Evolutionary conservation across 2,329 filamentous ascomycete species (phyloP).

Genomic region (Pestalotiopsis sp.): DNA sequence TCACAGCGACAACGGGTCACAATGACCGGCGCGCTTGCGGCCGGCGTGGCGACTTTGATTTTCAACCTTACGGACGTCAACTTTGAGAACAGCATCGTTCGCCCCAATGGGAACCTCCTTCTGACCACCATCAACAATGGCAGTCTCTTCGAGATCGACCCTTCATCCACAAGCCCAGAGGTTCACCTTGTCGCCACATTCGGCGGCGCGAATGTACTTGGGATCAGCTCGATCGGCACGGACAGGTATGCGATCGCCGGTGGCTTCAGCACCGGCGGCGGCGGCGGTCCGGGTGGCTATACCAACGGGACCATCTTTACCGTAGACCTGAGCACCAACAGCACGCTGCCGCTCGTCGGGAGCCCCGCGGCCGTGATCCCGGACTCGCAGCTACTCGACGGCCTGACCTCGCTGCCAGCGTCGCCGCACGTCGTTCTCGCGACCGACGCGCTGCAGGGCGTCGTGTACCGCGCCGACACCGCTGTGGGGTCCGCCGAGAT

Average conservation of each 20-base stretch:
- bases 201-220: background rate
- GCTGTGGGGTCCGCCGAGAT: constrained; percentile 3
- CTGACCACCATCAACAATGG: constrained; percentile 4
- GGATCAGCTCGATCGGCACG: background rate
- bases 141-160: background rate
- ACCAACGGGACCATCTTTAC: constrained; percentile 17
- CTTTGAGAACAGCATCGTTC: background rate
- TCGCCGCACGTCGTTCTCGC: constrained; percentile 8
- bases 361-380: constrained; percentile 5
- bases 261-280: constrained; percentile 8
- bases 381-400: constrained; percentile 15
- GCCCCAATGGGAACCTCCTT: background rate
- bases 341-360: constrained; percentile 1
- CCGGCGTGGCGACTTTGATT: background rate
- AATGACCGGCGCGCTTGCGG: background rate
- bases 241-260: constrained; percentile 8
- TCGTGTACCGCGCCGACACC: constrained; percentile 13
- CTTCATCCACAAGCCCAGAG: background rate
- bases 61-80: background rate
- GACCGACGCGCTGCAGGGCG: constrained; percentile 13
- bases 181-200: background rate
- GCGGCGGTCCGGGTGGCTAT: constrained; percentile 2
- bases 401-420: constrained; percentile 12
- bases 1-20: background rate
- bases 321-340: constrained; percentile 12